Evolutionary conservation across 1,284 basidiomycete genomes (phyloP).

Genomic region (Serendipita sp.): DNA sequence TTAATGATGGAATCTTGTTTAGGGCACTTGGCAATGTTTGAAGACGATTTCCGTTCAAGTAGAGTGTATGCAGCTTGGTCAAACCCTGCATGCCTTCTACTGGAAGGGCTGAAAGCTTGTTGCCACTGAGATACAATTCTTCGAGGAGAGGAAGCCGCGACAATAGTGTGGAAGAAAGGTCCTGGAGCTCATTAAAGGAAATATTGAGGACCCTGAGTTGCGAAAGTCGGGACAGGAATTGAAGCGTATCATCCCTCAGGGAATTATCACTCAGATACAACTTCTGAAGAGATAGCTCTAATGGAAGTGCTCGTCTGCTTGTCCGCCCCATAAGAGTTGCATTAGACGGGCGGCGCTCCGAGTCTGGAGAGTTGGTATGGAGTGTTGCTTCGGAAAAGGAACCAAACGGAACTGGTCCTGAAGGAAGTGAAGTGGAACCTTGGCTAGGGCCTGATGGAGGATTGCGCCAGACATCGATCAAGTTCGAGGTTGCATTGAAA

Average conservation of each 20-base stretch:
- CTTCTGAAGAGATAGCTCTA: constrained; percentile 58
- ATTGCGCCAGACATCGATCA: constrained; percentile 62
- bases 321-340: background rate
- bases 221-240: constrained; percentile 58
- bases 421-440: constrained; percentile 3
- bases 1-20: constrained; percentile 67
- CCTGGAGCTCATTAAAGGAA: constrained; percentile 91
- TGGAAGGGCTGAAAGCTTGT: constrained; percentile 81
- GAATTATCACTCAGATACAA: constrained; percentile 86
- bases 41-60: constrained; percentile 88
- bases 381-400: background rate
- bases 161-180: constrained; percentile 71
- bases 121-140: constrained; percentile 87
- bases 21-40: constrained; percentile 87
- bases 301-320: constrained; percentile 37
- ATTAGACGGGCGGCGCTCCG: constrained; percentile 1
- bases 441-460: constrained; percentile 27
- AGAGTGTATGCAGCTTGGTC: constrained; percentile 57
- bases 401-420: background rate
- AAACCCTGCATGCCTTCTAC: constrained; percentile 72
- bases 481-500: constrained; percentile 84
- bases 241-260: constrained; percentile 71
- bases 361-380: background rate
- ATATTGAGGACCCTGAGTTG: constrained; percentile 78
- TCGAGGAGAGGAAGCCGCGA: constrained; percentile 54